Base-by-base conservation (phyloP, 106 monocot species). In the Phalaenopsis aphrodite region DNA sequence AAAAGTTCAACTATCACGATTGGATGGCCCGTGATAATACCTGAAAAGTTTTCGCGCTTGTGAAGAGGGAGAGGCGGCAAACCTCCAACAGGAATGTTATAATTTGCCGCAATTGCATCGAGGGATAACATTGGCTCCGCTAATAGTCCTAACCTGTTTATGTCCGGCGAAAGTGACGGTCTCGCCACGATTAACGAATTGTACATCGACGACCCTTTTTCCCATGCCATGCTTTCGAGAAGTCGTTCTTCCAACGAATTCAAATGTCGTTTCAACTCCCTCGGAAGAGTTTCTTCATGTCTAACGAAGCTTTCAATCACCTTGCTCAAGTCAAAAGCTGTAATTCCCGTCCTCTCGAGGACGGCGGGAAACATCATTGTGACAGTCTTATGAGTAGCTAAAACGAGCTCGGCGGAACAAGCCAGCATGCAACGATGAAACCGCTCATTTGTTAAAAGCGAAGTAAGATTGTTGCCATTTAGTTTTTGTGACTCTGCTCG, bases 341-440 rank as follows among this genome's bases (percentile, higher is more conserved):
- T 98, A 75, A 98, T 94, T 41, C 98, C 98, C 55, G 98, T 89
- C 83, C 84, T 98, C 77, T 98, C 94, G 79, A 98, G 78, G 37
- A 94, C 90, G 74, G 85, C 90, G 79, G 92, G 94, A 85, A 98
- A 98, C 86, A 92, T 92, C 87, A 94, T 88, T 57, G 88, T 92
- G 43, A 94, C 89, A 36, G 94, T 91, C 58, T 98, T 98, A 78
- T 98, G 94, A 41, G 98, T 94, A 41, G 98, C 94, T 78, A 98
- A 83, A 78, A 98, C 94, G n/a, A 98, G 80, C 77, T 98, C 98
- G 66, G 98, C 92, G 48, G 94, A 90, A 87, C 98, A 98, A 56
- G 98, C 92, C 83, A 98, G 87, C 98, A 98, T 94, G 85, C 98
- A 98, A 1, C 98, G 84, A 72, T 98, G 90, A 79, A 98, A 98